A percentile compares a stretch with the other conserved stretches of the same genome.
Evolutionary conservation across 345 rosid genomes (phyloP).

Genomic region (Euclidium syriacum): DNA sequence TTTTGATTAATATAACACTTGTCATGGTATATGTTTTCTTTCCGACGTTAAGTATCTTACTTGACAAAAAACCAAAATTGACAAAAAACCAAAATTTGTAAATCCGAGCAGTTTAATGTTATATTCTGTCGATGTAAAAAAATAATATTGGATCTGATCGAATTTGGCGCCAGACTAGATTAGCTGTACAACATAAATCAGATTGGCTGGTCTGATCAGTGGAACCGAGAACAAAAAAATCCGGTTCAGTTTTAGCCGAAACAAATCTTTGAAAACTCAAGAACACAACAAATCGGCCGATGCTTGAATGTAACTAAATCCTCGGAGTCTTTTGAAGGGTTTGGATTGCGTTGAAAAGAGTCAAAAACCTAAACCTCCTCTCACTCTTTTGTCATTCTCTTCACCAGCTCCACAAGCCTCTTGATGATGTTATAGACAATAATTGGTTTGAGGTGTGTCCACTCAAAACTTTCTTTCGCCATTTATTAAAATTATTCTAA

Average conservation of each 20-base stretch:
- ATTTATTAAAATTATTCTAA: not conserved
- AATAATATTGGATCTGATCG: not conserved
- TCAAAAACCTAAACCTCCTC: not conserved
- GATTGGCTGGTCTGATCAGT: no score
- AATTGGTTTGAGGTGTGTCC: constrained; percentile 75
- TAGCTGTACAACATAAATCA: not conserved
- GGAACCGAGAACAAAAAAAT: not conserved
- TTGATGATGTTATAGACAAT: constrained; percentile 57
- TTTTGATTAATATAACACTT: no score
- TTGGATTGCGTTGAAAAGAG: not conserved
- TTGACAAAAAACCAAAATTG: no score
- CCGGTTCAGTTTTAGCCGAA: not conserved
- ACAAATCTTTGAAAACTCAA: not conserved
- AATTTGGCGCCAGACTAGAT: not conserved
- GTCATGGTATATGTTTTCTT: no score
- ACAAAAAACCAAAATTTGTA: no score
- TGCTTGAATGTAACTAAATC: not conserved
- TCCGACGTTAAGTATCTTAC: no score
- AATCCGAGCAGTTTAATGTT: not conserved
- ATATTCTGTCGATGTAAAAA: no score
- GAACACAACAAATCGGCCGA: not conserved
- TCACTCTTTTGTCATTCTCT: constrained; percentile 5
- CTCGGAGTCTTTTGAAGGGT: not conserved
- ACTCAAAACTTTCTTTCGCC: constrained; percentile 52
- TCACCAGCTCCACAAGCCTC: constrained; percentile 63